These are phyloP conservation scores for Colletotrichum sp. DNA, from an alignment of 2,329 filamentous ascomycete genomes.

Conservation along the genomic window DNA sequence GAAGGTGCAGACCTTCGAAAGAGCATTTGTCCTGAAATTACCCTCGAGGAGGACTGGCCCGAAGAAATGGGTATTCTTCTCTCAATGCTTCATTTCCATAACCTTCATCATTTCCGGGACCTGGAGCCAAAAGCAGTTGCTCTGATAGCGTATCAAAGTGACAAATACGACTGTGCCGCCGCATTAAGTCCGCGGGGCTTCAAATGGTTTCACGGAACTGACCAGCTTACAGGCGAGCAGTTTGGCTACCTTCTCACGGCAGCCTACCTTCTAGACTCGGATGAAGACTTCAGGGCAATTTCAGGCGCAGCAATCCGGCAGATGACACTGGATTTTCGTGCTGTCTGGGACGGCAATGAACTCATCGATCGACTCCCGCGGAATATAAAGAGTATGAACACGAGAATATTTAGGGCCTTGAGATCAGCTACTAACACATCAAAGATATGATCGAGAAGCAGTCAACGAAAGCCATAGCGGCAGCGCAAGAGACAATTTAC, in stretches of 20 bases:
- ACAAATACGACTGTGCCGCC: not conserved
- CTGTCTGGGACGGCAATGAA: not conserved
- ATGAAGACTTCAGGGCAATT: not conserved
- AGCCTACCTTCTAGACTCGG: not conserved
- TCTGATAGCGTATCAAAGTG: not conserved
- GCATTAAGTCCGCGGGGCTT: not conserved
- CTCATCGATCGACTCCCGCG: not conserved
- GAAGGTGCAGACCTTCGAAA: not conserved
- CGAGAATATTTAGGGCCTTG: too few relatives aligned
- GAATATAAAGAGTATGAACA: not conserved
- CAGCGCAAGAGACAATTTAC: too few relatives aligned
- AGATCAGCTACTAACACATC: too few relatives aligned
- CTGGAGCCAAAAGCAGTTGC: not conserved
- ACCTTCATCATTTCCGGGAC: not conserved
- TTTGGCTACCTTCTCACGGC: not conserved
- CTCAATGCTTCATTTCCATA: not conserved
- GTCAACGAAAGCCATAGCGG: too few relatives aligned
- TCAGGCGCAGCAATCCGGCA: not conserved
- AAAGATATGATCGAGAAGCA: too few relatives aligned
- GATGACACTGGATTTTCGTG: not conserved
- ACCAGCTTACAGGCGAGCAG: not conserved
- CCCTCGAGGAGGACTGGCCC: not conserved
- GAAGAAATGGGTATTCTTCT: not conserved
- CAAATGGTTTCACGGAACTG: not conserved
- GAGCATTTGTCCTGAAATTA: not conserved